phyloP scores from a whole-genome alignment of 2,329 filamentous ascomycete genomes.

The Incumbomyces lentus region DNA sequence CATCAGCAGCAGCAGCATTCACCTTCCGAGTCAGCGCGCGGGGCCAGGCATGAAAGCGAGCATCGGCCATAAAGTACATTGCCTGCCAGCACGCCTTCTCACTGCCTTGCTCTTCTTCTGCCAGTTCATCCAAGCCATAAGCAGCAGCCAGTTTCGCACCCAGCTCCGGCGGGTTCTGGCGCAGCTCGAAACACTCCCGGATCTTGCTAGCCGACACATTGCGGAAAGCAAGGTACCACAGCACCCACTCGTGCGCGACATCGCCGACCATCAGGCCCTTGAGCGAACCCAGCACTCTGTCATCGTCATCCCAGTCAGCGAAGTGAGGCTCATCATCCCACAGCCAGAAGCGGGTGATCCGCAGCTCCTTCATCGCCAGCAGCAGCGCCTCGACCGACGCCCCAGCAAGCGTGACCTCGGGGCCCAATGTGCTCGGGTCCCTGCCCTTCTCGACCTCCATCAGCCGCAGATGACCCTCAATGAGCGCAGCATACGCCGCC shows the following conservation, averaged over 20 bases:
- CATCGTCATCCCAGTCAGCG: constrained; percentile 3
- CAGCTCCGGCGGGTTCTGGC: background rate
- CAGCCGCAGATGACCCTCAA: constrained; percentile 1
- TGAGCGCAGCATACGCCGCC: background rate
- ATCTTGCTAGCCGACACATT: background rate
- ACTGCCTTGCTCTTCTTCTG: constrained; percentile 5
- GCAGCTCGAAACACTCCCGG: background rate
- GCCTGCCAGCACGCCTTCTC: background rate
- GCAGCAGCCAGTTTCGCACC: background rate
- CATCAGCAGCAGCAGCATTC: background rate
- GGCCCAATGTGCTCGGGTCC: background rate
- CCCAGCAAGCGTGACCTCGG: background rate
- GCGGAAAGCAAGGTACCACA: background rate
- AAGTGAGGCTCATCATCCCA: constrained; percentile 4
- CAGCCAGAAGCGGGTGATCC: constrained; percentile 2
- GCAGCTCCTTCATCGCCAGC: background rate
- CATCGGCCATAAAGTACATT: constrained; percentile 1
- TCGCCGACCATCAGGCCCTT: constrained; percentile 5
- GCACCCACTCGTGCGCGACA: background rate
- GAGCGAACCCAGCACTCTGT: background rate
- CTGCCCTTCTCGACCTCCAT: constrained; percentile 5
- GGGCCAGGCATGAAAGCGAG: background rate
- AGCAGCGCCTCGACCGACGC: background rate
- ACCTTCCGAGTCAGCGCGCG: background rate
- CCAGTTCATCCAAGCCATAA: constrained; percentile 1